Evolutionary conservation across 2,329 filamentous ascomycete genomes (phyloP), one percentile per base, ranked within the genome.

Genomic region (Apiospora phragmitis): DNA sequence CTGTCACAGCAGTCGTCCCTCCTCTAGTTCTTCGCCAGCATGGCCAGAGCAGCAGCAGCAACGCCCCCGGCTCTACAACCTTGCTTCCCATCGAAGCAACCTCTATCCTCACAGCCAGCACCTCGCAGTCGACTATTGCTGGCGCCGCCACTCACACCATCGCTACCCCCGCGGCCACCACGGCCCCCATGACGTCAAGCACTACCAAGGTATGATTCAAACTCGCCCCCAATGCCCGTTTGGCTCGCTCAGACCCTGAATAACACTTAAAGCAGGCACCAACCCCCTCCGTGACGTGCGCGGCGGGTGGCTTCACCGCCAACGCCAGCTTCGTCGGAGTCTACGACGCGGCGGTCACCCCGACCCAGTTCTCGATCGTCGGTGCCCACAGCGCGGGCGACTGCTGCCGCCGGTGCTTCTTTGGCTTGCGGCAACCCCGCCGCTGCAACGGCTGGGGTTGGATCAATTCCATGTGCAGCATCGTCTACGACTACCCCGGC

Each of bases 401-500:
- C 32, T 65, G 62, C 32, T 65, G 62, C 18, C 62, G 16, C 0
- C 59, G 26, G 4, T 68, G 67, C 47, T 68, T 68, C 21, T 9
- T 21, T 2, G 43, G 18, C 43, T 21, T 9, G 41, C 41, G n/a
- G n/a, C n/a, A 1, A 12, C 38, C n/a, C 9, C 45, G 32, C 35
- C 16, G 16, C 42, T 68, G 67, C 29, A 51, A 55, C 18, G 67
- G 42, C 26, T 68, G 67, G 67, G 67, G 43, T 9, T 51, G 14
- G 11, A 68, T 68, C 35, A 68, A 55, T 3, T 32, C 16, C 24
- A 8, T 45, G 18, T 68, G 67, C 43, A 49, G 26, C 26, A 24
- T 68, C 16, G 47, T 68, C 9, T 68, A 68, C 11, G 67, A 68
- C 43, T 55, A 68, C 14, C 67, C 43, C 16, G 66, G 66, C 11